phyloP scores from a whole-genome alignment of 2,329 filamentous ascomycete species.

The Ramichloridium luteum region DNA sequence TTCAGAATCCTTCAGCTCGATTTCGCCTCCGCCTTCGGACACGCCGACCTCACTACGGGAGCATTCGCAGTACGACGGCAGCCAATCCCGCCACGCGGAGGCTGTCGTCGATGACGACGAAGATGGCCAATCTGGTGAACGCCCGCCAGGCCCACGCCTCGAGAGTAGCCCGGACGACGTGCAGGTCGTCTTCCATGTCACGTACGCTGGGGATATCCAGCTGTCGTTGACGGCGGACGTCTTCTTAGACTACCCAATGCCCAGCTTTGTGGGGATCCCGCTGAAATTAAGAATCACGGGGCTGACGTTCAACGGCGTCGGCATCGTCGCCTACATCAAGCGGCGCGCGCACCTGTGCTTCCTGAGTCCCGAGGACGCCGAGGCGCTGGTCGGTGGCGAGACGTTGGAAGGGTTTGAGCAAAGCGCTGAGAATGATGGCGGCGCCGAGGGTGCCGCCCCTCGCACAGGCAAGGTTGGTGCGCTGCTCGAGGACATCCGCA shows the following conservation, averaged over 20 bases:
- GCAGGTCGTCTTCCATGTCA: constrained; percentile 83
- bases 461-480: constrained; percentile 43
- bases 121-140: constrained; percentile 21
- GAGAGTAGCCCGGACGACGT: constrained; percentile 76
- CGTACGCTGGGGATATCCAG: constrained; percentile 76
- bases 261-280: constrained; percentile 91
- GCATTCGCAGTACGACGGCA: constrained; percentile 15
- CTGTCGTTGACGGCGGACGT: constrained; percentile 90
- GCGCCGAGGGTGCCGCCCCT: neutral
- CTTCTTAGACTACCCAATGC: constrained; percentile 94
- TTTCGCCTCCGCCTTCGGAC: constrained; percentile 35
- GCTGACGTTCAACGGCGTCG: constrained; percentile 86
- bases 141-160: constrained; percentile 45
- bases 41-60: constrained; percentile 34
- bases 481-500: constrained; percentile 79
- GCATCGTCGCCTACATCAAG: constrained; percentile 81
- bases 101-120: constrained; percentile 15
- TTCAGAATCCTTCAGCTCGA: constrained; percentile 33
- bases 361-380: constrained; percentile 78
- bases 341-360: constrained; percentile 90
- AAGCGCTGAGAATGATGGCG: constrained; percentile 12
- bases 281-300: constrained; percentile 92
- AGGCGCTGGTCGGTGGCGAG: constrained; percentile 46
- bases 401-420: constrained; percentile 20
- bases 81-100: constrained; percentile 9